Evolutionary conservation across 164 flowering plant species (phyloP), one percentile per base, ranked within the genome.

Genomic region (Taxillus chinensis): DNA sequence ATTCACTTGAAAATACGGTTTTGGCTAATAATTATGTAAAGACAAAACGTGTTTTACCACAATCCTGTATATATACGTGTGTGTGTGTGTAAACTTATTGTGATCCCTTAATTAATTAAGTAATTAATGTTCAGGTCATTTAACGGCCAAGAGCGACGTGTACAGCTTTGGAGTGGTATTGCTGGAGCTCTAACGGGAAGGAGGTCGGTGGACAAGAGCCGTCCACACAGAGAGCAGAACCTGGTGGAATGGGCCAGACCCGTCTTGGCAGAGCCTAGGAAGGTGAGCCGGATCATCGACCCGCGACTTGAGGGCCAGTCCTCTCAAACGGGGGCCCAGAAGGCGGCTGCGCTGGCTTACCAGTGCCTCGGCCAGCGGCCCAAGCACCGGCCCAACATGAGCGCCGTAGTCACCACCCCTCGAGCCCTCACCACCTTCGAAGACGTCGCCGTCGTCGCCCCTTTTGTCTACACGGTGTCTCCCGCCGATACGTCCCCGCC

Each of bases 151-250:
- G 77, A 86, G 92, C 48, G 92, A 86, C 60, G 89, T 86, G 37
- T 86, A 86, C 64, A 86, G 92, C 69, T 86, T 82, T 49, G 92
- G 92, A 50, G 91, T 86, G 1, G 85, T 86, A 1, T 75, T 86
- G 0, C 59, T 86, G 51, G 92, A 86, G 81, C 78, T 86, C 2
- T 86, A 15, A 78, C 87, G 0, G 92, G 92, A 0, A 70, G 79
- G 62, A 77, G 76, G 49, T 84, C 87, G 0, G 69, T 84, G 59
- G 89, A 86, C 78, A 84, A 80, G 73, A 78, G 39, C 57, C 80
- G 89, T 6, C 78, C 79, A 0, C 50, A 38, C 12, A 70, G 84
- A 45, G 85, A 86, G 64, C 88, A 83, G 62, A 82, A 73, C 62
- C 63, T 86, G 6, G 85, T 50, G 3, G 92, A 84, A 8, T 84